A percentile compares a stretch with the other conserved stretches of the same genome.
Evolutionary conservation across 768 basidiomycete genomes (phyloP).

Genomic region (Leccinellum albellum): DNA sequence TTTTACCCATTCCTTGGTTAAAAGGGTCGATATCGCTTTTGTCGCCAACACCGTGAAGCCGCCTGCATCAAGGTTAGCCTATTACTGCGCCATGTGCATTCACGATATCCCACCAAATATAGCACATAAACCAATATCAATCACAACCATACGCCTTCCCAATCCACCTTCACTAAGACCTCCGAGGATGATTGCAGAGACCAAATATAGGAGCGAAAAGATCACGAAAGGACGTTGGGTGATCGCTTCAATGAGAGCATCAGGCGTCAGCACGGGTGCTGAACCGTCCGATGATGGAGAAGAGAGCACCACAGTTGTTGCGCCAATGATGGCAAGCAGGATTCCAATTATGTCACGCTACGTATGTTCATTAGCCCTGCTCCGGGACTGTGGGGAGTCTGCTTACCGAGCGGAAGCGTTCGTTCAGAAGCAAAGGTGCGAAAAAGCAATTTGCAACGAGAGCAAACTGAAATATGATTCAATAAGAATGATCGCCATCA

Average conservation of each 20-base stretch:
- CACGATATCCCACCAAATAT: slow-evolving; percentile 56
- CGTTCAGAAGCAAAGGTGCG: slow-evolving; percentile 78
- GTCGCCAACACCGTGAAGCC: slow-evolving; percentile 93
- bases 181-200: slow-evolving; percentile 53
- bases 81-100: background rate
- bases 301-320: slow-evolving; percentile 87
- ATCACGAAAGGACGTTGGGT: slow-evolving; percentile 68
- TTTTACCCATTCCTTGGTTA: slow-evolving; percentile 73
- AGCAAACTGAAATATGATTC: slow-evolving; percentile 56
- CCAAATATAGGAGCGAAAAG: slow-evolving; percentile 64
- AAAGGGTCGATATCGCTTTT: slow-evolving; percentile 84
- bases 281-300: slow-evolving; percentile 67
- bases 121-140: slow-evolving; percentile 88
- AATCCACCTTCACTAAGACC: slow-evolving; percentile 59
- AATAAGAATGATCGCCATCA: background rate
- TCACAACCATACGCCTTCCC: slow-evolving; percentile 68
- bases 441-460: slow-evolving; percentile 95
- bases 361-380: slow-evolving; percentile 12
- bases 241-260: slow-evolving; percentile 65
- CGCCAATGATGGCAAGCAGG: slow-evolving; percentile 77
- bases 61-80: slow-evolving; percentile 39
- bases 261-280: slow-evolving; percentile 52
- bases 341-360: slow-evolving; percentile 81
- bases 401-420: slow-evolving; percentile 74
- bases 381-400: slow-evolving; percentile 4